Percentiles rank a stretch among this genome's conserved stretches.
These are phyloP conservation scores for Nicotiana rustica DNA, from an alignment of 305 asterid species.

Conservation along the genomic window DNA sequence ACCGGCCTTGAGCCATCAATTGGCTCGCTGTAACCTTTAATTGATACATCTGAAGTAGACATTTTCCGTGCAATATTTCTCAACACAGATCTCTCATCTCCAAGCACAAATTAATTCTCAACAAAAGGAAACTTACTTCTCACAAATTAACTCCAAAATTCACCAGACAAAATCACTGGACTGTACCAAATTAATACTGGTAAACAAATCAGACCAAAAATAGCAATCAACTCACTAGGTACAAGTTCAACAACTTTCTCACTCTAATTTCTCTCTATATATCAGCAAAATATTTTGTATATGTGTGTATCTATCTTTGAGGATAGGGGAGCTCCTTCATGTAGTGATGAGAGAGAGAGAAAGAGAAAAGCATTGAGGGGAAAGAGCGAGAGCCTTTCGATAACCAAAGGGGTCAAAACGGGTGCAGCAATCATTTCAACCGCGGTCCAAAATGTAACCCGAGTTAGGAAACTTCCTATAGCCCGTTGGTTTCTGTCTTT, in stretches of 20 bases:
- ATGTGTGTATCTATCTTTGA: conserved; percentile 45
- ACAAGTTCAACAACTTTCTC: conserved; percentile 27
- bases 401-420: conserved; percentile 45
- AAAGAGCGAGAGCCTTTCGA: conserved; percentile 39
- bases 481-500: conserved; percentile 27
- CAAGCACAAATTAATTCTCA: conserved; percentile 34
- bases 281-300: conserved; percentile 3
- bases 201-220: background rate
- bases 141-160: conserved; percentile 25
- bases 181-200: conserved; percentile 29
- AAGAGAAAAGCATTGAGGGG: conserved; percentile 40
- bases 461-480: conserved; percentile 36
- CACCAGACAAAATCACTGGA: conserved; percentile 27
- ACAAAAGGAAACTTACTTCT: conserved; percentile 20
- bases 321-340: conserved; percentile 48
- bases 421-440: conserved; percentile 43
- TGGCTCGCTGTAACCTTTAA: conserved; percentile 60
- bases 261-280: conserved; percentile 24
- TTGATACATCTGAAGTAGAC: conserved; percentile 67
- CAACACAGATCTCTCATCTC: conserved; percentile 72
- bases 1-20: conserved; percentile 46
- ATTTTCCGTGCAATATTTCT: conserved; percentile 44
- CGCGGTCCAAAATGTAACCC: conserved; percentile 48
- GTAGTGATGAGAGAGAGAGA: conserved; percentile 45
- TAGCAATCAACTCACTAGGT: conserved; percentile 1